Base-by-base conservation (phyloP, 495 filamentous ascomycete species). In the Cudoniella acicularis region DNA sequence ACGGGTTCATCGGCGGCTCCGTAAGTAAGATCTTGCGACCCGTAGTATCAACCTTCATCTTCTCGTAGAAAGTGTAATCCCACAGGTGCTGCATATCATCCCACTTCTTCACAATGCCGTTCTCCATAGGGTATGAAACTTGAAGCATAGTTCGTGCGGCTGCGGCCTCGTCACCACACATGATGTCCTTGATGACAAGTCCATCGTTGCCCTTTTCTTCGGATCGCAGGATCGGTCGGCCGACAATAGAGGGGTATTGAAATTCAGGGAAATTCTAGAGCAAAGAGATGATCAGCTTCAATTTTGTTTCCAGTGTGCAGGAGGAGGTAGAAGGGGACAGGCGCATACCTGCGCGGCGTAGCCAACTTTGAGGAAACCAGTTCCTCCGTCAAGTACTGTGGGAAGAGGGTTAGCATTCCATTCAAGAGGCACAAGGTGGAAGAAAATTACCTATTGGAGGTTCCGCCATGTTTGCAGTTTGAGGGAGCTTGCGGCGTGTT, bases 31-130 rank as follows among this genome's bases (percentile, higher is more conserved):
- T 98, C 79, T 99, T 99, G 71, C 92, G 88, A 60, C 88, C 92
- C 45, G 85, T 87, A 18, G 94, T 84, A 70, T 98, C 88, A 68
- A 99, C 81, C 70, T 90, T 84, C 84, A 99, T 87, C 82, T 97
- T 97, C 68, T 98, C 94, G 71, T 81, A 85, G 74, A 98, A 98
- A 43, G 94, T 98, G 74, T 92, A 98, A 77, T 99, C 92, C 95
- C 95, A 99, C 50, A 99, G 83, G 69, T 98, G 94, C 76, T 95
- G 87, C 93, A 98, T 97, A 74, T 99, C 95, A 66, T 98, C 94
- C 95, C 95, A 99, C 66, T 87, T 90, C 83, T 98, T 98, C 54
- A 99, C 89, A 63, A 99, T 96, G 67, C 94, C 94, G 74, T 98
- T 98, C 71, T 98, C 95, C 94, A 99, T 99, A 66, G 94, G 94